Evolutionary conservation across 1,284 basidiomycete species (phyloP).

Genomic region (Melampsora americana): DNA sequence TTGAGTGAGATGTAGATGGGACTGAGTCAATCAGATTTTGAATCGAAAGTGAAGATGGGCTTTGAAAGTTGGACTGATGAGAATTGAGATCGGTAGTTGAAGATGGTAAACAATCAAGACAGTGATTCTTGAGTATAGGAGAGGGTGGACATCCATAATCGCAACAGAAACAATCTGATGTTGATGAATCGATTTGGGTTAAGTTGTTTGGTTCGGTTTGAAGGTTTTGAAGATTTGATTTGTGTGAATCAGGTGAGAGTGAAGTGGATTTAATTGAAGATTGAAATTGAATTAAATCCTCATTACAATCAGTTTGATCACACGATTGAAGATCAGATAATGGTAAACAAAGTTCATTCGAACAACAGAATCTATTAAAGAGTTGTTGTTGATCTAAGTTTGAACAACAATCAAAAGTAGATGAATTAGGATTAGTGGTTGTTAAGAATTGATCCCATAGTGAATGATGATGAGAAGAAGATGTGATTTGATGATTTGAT

Average conservation of each 20-base stretch:
- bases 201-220: not conserved
- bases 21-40: slow-evolving; percentile 6
- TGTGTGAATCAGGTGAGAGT: not conserved
- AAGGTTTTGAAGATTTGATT: not conserved
- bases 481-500: too few species aligned
- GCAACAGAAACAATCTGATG: slow-evolving; percentile 33
- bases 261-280: not conserved
- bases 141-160: slow-evolving; percentile 37
- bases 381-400: not conserved
- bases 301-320: not conserved
- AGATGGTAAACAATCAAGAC: slow-evolving; percentile 22
- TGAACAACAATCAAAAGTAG: not conserved
- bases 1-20: not conserved
- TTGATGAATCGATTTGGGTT: not conserved
- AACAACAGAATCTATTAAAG: slow-evolving; percentile 1
- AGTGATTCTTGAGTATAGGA: slow-evolving; percentile 13
- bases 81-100: not conserved
- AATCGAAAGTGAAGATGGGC: slow-evolving; percentile 9
- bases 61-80: not conserved
- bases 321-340: not conserved
- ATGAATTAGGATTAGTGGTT: not conserved
- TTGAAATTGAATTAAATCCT: too few species aligned
- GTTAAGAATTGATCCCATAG: not conserved
- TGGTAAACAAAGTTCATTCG: slow-evolving; percentile 4
- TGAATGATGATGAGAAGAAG: not conserved